phyloP scores from a whole-genome alignment of 1,284 basidiomycete genomes.

The Exobasidium cylindrosporum region DNA sequence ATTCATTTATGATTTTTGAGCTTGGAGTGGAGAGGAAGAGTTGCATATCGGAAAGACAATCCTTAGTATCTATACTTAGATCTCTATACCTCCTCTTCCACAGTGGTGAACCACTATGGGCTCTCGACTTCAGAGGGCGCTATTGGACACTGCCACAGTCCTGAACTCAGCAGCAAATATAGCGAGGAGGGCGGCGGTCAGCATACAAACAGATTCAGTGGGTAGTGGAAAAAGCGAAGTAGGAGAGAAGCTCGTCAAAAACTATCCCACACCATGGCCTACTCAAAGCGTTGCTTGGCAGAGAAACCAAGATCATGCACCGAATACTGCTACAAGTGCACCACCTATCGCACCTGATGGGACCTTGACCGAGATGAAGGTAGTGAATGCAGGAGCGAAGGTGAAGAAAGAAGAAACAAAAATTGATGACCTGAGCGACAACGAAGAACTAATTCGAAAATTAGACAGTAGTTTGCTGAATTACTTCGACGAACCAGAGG shows the following conservation, averaged over 20 bases:
- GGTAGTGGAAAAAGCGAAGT: not conserved
- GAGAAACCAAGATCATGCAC: not conserved
- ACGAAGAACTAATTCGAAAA: constrained; percentile 7
- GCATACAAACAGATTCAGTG: not conserved
- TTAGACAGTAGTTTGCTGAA: constrained; percentile 15
- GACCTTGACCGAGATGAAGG: constrained; percentile 24
- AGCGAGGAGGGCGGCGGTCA: not conserved
- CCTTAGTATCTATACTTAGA: too few species aligned
- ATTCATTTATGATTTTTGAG: too few species aligned
- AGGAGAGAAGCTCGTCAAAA: not conserved
- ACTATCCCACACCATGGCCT: not conserved
- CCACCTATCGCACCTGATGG: constrained; percentile 19
- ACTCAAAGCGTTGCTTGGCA: not conserved
- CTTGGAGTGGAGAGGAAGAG: too few species aligned
- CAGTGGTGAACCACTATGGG: not conserved
- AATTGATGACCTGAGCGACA: not conserved
- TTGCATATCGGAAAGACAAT: too few species aligned
- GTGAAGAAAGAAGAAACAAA: not conserved
- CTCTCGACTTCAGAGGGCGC: constrained; percentile 4
- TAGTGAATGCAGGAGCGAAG: constrained; percentile 14
- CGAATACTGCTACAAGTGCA: not conserved
- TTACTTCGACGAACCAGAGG: constrained; percentile 14
- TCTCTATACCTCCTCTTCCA: not conserved
- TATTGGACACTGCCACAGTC: constrained; percentile 5
- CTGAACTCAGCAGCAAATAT: constrained; percentile 9